A percentile compares a stretch with the other conserved stretches of the same genome.
These are phyloP conservation scores for Crotalaria pallida DNA, from an alignment of 306 rosid species.

Conservation along the genomic window DNA sequence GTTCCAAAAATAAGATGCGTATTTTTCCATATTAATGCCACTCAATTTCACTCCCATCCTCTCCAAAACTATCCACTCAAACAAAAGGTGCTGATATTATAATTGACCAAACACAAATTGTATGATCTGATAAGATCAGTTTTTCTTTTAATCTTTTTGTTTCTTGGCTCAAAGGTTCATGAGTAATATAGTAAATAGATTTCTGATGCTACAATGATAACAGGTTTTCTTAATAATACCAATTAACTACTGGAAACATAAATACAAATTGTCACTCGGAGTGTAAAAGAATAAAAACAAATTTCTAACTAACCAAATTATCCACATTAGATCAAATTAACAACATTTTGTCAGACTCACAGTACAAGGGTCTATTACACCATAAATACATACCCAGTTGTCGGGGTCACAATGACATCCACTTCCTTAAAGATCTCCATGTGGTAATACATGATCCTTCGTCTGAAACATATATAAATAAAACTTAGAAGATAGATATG, in stretches of 20 bases:
- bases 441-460: constrained; percentile 84
- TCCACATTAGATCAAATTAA: constrained; percentile 1
- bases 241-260: background rate
- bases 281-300: background rate
- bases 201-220: background rate
- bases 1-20: constrained; percentile 12
- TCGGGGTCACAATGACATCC: constrained; percentile 91
- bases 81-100: background rate
- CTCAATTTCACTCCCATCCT: constrained; percentile 9
- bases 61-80: background rate
- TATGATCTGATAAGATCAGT: background rate
- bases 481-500: constrained; percentile 2
- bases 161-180: background rate
- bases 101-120: background rate
- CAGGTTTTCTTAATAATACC: constrained; percentile 11
- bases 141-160: background rate
- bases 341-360: background rate
- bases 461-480: constrained; percentile 44
- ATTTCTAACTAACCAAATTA: constrained; percentile 5
- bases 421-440: constrained; percentile 89
- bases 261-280: background rate
- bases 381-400: constrained; percentile 75
- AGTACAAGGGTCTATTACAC: background rate
- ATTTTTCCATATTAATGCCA: background rate
- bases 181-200: background rate